Percentiles rank a stretch among this genome's conserved stretches.
phyloP scores from a whole-genome alignment of 306 rosid species.

The Cucurbita moschata region DNA sequence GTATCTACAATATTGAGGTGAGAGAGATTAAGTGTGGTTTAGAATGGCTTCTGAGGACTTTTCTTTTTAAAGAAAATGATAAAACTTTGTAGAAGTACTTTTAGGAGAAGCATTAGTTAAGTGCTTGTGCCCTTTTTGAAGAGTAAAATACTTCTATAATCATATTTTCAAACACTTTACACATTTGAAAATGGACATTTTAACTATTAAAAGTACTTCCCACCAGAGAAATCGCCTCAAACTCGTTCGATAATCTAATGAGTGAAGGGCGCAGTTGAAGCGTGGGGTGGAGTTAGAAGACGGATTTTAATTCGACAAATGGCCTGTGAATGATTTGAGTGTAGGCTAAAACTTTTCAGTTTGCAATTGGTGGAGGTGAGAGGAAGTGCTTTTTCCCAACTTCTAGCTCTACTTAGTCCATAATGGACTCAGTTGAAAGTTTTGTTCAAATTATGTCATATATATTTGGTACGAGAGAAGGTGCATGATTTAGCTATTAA shows the following conservation, averaged over 20 bases:
- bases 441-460: not conserved
- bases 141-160: not conserved
- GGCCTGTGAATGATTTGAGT: not conserved
- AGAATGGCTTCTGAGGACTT: not conserved
- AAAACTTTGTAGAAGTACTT: not conserved
- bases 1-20: not conserved
- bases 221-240: too few relatives aligned
- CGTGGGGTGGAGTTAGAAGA: not conserved
- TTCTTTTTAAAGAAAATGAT: not conserved
- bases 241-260: too few relatives aligned
- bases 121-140: not conserved
- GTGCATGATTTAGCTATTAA: not conserved
- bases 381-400: not conserved
- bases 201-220: too few relatives aligned
- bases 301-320: not conserved
- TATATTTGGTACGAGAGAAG: not conserved
- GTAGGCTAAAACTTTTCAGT: not conserved
- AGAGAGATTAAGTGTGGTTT: not conserved
- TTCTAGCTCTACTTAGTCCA: not conserved
- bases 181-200: not conserved
- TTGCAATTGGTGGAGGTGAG: not conserved
- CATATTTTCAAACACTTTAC: not conserved
- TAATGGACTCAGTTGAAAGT: not conserved
- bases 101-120: not conserved
- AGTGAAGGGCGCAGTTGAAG: not conserved